These are phyloP conservation scores for Apiotrichum domesticum DNA, from an alignment of 1,284 basidiomycete species.

Conservation along the genomic window DNA sequence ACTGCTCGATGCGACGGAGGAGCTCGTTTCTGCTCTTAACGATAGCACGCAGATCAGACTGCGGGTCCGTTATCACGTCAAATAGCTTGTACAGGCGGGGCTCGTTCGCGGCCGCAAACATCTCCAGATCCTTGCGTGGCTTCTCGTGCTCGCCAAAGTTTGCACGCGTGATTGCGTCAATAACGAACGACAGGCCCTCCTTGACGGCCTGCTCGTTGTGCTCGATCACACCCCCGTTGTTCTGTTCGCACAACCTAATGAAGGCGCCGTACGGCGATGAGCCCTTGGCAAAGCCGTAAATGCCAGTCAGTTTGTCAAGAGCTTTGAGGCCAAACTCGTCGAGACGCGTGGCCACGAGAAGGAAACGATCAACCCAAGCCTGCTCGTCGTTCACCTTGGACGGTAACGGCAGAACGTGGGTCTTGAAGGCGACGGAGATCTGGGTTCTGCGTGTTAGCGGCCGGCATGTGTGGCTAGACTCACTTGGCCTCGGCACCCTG, in stretches of 20 bases:
- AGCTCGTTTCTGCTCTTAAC: constrained; percentile 80
- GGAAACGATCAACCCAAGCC: constrained; percentile 76
- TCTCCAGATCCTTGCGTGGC: constrained; percentile 67
- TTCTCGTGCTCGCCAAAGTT: constrained; percentile 65
- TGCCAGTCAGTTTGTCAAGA: constrained; percentile 59
- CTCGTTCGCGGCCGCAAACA: constrained; percentile 84
- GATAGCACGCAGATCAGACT: constrained; percentile 72
- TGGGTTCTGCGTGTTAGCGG: constrained; percentile 18
- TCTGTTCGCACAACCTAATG: constrained; percentile 62
- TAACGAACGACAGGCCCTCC: constrained; percentile 53
- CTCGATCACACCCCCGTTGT: constrained; percentile 84
- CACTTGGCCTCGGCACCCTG: constrained; percentile 55
- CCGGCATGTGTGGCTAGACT: constrained; percentile 19
- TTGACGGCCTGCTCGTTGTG: constrained; percentile 59
- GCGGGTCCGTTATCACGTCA: constrained; percentile 71
- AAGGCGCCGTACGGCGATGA: constrained; percentile 49
- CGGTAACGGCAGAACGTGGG: constrained; percentile 76
- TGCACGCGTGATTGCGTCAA: constrained; percentile 45
- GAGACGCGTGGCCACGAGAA: constrained; percentile 68
- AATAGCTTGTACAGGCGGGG: constrained; percentile 76
- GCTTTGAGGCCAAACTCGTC: constrained; percentile 57
- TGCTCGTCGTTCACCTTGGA: constrained; percentile 60
- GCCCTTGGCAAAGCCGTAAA: constrained; percentile 48
- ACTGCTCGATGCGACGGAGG: constrained; percentile 64
- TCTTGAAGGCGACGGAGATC: constrained; percentile 50